These are phyloP conservation scores for Daedaleopsis sinensis DNA, from an alignment of 768 basidiomycete species.

Conservation along the genomic window DNA sequence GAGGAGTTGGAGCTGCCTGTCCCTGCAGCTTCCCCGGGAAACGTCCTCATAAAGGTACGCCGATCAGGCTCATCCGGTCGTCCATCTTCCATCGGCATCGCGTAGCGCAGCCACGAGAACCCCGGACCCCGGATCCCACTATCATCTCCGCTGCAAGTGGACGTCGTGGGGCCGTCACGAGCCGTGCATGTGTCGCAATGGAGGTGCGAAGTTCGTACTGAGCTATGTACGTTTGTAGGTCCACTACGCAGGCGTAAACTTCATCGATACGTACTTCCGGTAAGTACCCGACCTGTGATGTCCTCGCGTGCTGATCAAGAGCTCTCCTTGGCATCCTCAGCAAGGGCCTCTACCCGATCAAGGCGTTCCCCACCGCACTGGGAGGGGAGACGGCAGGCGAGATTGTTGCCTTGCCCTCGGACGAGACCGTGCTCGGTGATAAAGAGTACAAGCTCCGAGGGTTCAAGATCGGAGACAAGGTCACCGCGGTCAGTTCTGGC, in stretches of 20 bases:
- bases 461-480: conserved; percentile 67
- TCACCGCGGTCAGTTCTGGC: conserved; percentile 54
- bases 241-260: conserved; percentile 84
- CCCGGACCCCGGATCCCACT: too few species aligned
- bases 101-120: too few species aligned
- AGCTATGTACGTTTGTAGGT: conserved; percentile 43
- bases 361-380: conserved; percentile 62
- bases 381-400: conserved; percentile 82
- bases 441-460: conserved; percentile 64
- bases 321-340: conserved; percentile 32
- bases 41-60: conserved; percentile 56
- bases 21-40: conserved; percentile 58
- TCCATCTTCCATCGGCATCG: not conserved
- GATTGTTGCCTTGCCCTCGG: conserved; percentile 74
- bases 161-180: too few species aligned
- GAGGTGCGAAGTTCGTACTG: not conserved
- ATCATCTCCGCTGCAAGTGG: too few species aligned
- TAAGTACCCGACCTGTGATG: conserved; percentile 32
- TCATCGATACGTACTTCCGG: conserved; percentile 84
- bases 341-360: conserved; percentile 63
- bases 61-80: not conserved
- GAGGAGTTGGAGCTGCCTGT: conserved; percentile 68
- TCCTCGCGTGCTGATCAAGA: not conserved
- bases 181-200: too few species aligned
- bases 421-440: conserved; percentile 58